phyloP scores from a whole-genome alignment of 371 early-diverging fungal genomes.

The Rhizopus microsporus region DNA sequence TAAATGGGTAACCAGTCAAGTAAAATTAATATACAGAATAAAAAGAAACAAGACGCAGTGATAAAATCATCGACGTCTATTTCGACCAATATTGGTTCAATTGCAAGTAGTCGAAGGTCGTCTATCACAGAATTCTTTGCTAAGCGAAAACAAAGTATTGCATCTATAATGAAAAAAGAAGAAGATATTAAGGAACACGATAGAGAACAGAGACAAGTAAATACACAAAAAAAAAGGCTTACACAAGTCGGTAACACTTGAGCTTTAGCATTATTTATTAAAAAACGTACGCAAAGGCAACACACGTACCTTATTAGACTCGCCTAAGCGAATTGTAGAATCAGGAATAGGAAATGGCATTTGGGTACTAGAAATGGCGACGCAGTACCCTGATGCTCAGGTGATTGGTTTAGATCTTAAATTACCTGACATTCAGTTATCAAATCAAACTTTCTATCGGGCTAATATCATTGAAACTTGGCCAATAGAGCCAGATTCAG shows the following conservation, averaged over 20 bases:
- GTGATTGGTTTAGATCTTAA: slow-evolving; percentile 57
- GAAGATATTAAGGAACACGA: slow-evolving; percentile 46
- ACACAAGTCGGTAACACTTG: neutral
- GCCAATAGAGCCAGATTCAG: slow-evolving; percentile 36
- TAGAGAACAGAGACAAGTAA: slow-evolving; percentile 46
- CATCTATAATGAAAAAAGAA: slow-evolving; percentile 12
- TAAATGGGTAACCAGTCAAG: slow-evolving; percentile 34
- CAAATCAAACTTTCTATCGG: slow-evolving; percentile 31
- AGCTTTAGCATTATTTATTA: slow-evolving; percentile 40
- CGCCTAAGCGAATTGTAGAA: slow-evolving; percentile 49
- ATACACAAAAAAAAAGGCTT: neutral
- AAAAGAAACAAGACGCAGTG: slow-evolving; percentile 7
- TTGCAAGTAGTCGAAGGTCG: slow-evolving; percentile 30
- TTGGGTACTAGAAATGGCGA: slow-evolving; percentile 68
- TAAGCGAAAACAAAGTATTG: slow-evolving; percentile 39
- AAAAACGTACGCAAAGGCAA: slow-evolving; percentile 50
- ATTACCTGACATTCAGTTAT: slow-evolving; percentile 40
- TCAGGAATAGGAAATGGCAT: slow-evolving; percentile 56
- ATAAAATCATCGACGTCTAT: slow-evolving; percentile 9
- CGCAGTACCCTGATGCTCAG: slow-evolving; percentile 43
- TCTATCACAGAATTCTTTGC: slow-evolving; percentile 52
- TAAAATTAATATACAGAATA: slow-evolving; percentile 8
- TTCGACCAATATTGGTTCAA: slow-evolving; percentile 1
- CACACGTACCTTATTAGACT: slow-evolving; percentile 37
- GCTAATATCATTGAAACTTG: slow-evolving; percentile 38